These are phyloP conservation scores for Cladobotryum mycophilum DNA, from an alignment of 2,329 filamentous ascomycete genomes.

Conservation along the genomic window DNA sequence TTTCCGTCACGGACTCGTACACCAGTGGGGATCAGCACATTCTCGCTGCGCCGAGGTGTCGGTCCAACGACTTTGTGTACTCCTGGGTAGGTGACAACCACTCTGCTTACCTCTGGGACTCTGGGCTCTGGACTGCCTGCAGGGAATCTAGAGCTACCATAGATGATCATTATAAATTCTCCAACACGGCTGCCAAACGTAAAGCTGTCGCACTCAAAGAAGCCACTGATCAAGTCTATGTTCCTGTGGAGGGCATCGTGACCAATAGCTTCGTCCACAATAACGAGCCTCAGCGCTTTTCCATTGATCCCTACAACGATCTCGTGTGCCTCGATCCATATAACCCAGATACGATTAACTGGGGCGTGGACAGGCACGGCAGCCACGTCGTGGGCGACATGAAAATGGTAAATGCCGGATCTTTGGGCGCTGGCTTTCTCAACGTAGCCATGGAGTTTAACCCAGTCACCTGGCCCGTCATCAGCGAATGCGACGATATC, in stretches of 20 bases:
- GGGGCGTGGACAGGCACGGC: neutral
- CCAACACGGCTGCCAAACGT: no score
- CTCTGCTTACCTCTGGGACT: neutral
- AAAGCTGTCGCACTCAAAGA: no score
- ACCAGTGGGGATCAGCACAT: no score
- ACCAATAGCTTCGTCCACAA: neutral
- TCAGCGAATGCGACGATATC: neutral
- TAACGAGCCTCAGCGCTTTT: neutral
- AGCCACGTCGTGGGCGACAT: neutral
- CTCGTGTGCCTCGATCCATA: neutral
- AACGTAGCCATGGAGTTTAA: constrained; percentile 4
- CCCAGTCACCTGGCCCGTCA: neutral
- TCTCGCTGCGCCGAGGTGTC: no score
- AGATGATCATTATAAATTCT: neutral
- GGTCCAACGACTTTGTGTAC: no score
- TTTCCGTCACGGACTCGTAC: no score
- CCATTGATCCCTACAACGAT: neutral
- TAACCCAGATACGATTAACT: neutral
- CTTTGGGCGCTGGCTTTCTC: neutral
- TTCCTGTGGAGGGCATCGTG: neutral
- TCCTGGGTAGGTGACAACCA: neutral
- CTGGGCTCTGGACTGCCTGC: neutral
- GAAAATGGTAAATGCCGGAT: no score
- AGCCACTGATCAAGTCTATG: neutral
- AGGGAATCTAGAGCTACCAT: neutral